Conservation (phyloP, 345 rosid species). For the Laguncularia racemosa region DNA sequence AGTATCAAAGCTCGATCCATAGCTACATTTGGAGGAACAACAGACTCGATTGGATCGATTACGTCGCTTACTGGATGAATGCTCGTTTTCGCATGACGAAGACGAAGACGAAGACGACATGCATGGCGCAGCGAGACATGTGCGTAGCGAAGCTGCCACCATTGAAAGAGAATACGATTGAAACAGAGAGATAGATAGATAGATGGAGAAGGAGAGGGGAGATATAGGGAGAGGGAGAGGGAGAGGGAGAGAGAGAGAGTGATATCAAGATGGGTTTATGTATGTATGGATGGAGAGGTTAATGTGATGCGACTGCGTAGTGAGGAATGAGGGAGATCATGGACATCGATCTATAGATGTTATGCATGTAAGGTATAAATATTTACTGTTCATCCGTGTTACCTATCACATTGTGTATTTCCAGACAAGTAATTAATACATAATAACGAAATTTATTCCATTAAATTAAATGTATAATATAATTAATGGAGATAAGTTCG, state of each 20-base stretch:
- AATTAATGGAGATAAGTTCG: too few relatives aligned
- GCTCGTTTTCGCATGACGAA: background rate
- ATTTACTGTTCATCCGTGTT: too few relatives aligned
- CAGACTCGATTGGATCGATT: conserved; percentile 11
- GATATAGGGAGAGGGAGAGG: background rate
- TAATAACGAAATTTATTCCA: too few relatives aligned
- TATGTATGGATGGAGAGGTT: too few relatives aligned
- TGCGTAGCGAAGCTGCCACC: conserved; percentile 70
- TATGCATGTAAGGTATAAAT: too few relatives aligned
- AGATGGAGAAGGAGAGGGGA: background rate
- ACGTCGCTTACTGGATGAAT: conserved; percentile 8
- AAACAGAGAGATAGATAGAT: background rate
- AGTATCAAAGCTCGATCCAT: conserved; percentile 44
- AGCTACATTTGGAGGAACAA: conserved; percentile 20
- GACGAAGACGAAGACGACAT: conserved; percentile 41
- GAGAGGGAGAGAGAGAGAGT: background rate
- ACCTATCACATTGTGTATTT: too few relatives aligned
- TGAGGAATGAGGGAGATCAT: too few relatives aligned
- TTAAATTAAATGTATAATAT: too few relatives aligned
- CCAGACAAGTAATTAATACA: too few relatives aligned
- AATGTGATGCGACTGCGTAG: too few relatives aligned
- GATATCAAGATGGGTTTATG: background rate
- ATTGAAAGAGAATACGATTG: conserved; percentile 12
- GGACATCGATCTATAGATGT: too few relatives aligned
- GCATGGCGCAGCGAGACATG: conserved; percentile 86